Percentiles rank a stretch among this genome's conserved stretches.
phyloP scores from a whole-genome alignment of 2,329 filamentous ascomycete genomes.

The Pseudogymnoascus sp. region DNA sequence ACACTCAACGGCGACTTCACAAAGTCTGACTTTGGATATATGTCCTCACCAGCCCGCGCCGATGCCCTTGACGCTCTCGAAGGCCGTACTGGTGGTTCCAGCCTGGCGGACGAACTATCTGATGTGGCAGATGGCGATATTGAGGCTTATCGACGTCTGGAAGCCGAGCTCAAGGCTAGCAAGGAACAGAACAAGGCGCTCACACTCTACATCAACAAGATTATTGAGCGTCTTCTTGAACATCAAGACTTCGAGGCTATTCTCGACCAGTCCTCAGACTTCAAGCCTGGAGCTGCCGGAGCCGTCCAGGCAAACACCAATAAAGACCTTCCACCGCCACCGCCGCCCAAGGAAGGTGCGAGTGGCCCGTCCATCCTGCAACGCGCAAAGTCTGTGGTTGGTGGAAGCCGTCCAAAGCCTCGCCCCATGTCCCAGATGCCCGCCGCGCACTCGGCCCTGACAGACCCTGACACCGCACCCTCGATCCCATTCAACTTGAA shows the following conservation, averaged over 20 bases:
- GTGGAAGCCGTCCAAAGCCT: constrained; percentile 41
- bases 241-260: constrained; percentile 95
- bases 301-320: constrained; percentile 39
- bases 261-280: constrained; percentile 68
- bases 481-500: constrained; percentile 62
- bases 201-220: constrained; percentile 97
- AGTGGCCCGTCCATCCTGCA: constrained; percentile 47
- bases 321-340: constrained; percentile 79
- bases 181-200: constrained; percentile 97
- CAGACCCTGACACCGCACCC: constrained; percentile 66
- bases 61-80: constrained; percentile 59
- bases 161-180: constrained; percentile 68
- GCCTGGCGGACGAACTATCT: constrained; percentile 82
- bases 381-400: constrained; percentile 55
- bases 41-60: constrained; percentile 51
- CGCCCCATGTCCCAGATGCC: constrained; percentile 54
- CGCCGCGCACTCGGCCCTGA: constrained; percentile 37
- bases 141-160: constrained; percentile 59
- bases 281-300: constrained; percentile 36
- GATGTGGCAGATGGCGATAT: constrained; percentile 57
- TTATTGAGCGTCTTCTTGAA: constrained; percentile 89
- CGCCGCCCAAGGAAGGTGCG: constrained; percentile 44
- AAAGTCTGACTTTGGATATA: constrained; percentile 72
- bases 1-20: constrained; percentile 90
- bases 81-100: constrained; percentile 46